Evolutionary conservation across 2,329 filamentous ascomycete species (phyloP).

Genomic region (Monilinia vaccinii-corymbosi): DNA sequence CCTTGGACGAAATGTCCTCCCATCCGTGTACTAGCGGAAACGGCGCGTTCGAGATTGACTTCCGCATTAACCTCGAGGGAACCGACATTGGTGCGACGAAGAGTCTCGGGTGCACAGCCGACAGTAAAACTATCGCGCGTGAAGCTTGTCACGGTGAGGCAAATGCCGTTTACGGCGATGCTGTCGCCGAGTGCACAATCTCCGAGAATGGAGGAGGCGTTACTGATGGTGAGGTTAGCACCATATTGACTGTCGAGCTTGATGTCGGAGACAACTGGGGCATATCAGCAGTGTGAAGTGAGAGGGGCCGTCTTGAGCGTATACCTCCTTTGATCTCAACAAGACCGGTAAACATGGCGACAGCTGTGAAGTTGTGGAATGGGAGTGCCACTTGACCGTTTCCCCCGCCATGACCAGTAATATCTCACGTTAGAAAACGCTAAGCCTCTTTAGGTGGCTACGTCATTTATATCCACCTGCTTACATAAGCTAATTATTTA

Average conservation of each 20-base stretch:
- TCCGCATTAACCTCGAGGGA: slow-evolving; percentile 52
- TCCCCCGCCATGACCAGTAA: slow-evolving; percentile 5
- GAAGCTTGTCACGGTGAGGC: slow-evolving; percentile 81
- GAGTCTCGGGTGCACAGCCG: slow-evolving; percentile 88
- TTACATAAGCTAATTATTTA: too few species aligned
- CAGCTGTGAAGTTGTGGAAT: not conserved
- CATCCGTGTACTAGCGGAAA: slow-evolving; percentile 87
- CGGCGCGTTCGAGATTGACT: slow-evolving; percentile 92
- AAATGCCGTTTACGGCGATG: slow-evolving; percentile 92
- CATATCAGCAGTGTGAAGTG: slow-evolving; percentile 4
- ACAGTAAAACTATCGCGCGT: slow-evolving; percentile 64
- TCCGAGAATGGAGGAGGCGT: slow-evolving; percentile 60
- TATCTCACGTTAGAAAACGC: not conserved
- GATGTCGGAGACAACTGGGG: slow-evolving; percentile 70
- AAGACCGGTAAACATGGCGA: slow-evolving; percentile 85
- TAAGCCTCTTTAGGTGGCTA: not conserved
- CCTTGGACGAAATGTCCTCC: slow-evolving; percentile 97
- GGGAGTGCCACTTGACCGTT: not conserved
- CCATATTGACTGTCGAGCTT: slow-evolving; percentile 75
- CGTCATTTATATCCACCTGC: not conserved
- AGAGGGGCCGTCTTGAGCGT: slow-evolving; percentile 22
- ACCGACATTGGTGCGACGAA: slow-evolving; percentile 93
- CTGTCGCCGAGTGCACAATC: slow-evolving; percentile 87
- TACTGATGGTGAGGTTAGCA: slow-evolving; percentile 79
- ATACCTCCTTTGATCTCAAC: slow-evolving; percentile 88